Base-by-base conservation (phyloP, 2,329 filamentous ascomycete genomes). In the Grosmannia penicillata region DNA sequence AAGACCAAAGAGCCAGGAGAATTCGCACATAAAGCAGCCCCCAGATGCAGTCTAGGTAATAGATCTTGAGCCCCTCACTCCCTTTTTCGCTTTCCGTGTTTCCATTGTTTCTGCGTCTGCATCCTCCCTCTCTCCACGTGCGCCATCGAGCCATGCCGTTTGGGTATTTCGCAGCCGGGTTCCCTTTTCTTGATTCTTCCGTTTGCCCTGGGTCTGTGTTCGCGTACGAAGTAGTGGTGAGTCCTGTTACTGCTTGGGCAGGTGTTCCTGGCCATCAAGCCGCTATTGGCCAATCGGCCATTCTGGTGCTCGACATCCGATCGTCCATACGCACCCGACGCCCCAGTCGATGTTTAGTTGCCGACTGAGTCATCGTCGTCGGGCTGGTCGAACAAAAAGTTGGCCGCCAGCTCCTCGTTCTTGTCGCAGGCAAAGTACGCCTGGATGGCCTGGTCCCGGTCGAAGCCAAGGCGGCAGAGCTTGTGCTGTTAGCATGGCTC, bases 401-500 rank as follows among this genome's bases (percentile, higher is more conserved):
- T 98, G 47, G 91, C 91, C 1, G 91, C 91, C 37, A 98, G 70
- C 61, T 98, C 91, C 63, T 98, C 91, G 59, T 98, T 96, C 73
- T 96, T 98, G 62, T 98, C 91, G 60, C 91, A 98, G 25, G 91
- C 91, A 56, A 98, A 98, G 64, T 96, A 98, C 21, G 91, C 91
- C 63, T 98, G 89, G 49, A 96, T 94, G 37, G 91, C 91, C 50
- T 86, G 75, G 50, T 96, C 86, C 43, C 87, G 78, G 51, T 89
- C 78, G 57, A 98, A 98, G 26, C 91, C 91, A 32, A 98, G 77
- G 46, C 82, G 81, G 63, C 85, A 94, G 54, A 98, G 69, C 83
- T 93, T n/a, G 47, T 37, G 7, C 7, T 18, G 22, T 38, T 38
- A 38, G 36, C 27, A 22, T 3, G 21, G 13, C 15, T 21, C 4